Conservation (phyloP, 2,329 filamentous ascomycete species). For the Ascocoryne sarcoides region DNA sequence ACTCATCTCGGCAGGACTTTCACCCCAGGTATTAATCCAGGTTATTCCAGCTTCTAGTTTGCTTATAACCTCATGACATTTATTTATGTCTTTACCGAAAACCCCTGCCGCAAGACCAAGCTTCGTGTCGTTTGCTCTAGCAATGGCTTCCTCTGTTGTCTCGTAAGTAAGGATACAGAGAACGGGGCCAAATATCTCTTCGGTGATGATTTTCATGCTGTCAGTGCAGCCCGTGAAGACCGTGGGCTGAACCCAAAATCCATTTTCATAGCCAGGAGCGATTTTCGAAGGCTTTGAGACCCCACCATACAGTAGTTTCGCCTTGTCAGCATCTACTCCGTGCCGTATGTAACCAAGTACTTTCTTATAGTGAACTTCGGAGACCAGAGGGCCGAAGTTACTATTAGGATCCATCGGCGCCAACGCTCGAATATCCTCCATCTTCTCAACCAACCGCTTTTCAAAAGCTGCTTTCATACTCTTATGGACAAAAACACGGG, state of each 20-base stretch:
- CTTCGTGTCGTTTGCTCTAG: conserved; percentile 66
- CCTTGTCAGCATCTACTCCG: conserved; percentile 64
- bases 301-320: conserved; percentile 67
- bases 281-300: conserved; percentile 39
- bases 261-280: conserved; percentile 36
- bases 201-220: conserved; percentile 66
- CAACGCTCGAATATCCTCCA: conserved; percentile 61
- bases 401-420: conserved; percentile 62
- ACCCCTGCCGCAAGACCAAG: conserved; percentile 78
- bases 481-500: conserved; percentile 71
- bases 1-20: conserved; percentile 83
- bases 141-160: conserved; percentile 58
- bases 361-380: conserved; percentile 64
- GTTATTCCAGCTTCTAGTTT: conserved; percentile 77
- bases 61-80: conserved; percentile 62
- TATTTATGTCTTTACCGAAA: conserved; percentile 66
- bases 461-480: conserved; percentile 61
- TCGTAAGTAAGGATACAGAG: conserved; percentile 72
- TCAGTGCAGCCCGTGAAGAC: conserved; percentile 83
- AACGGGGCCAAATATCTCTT: conserved; percentile 87
- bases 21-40: conserved; percentile 93
- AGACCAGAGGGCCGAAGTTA: conserved; percentile 81
- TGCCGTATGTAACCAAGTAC: conserved; percentile 69
- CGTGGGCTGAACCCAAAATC: conserved; percentile 80
- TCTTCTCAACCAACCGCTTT: conserved; percentile 57